These are phyloP conservation scores for Sporothrix pseudoabietina DNA, from an alignment of 2,329 filamentous ascomycete species.

Conservation along the genomic window DNA sequence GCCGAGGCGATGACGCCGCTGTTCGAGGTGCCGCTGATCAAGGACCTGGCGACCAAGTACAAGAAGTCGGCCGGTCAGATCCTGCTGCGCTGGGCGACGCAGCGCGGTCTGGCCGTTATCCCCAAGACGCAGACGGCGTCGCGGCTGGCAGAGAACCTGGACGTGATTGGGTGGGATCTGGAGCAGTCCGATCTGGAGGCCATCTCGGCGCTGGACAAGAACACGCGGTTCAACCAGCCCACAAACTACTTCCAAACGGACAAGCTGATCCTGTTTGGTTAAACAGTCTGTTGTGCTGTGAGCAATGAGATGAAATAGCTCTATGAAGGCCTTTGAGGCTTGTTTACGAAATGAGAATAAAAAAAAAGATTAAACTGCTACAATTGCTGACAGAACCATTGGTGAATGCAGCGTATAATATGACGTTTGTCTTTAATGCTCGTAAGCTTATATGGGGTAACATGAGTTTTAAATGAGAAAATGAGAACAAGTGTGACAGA, in stretches of 20 bases:
- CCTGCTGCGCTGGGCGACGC: conserved; percentile 83
- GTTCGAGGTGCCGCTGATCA: conserved; percentile 68
- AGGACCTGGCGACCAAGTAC: conserved; percentile 67
- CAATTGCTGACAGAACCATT: background rate
- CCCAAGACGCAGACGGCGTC: conserved; percentile 63
- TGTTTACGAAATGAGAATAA: background rate
- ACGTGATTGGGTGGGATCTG: conserved; percentile 59
- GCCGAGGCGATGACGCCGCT: conserved; percentile 62
- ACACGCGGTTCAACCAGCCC: conserved; percentile 64
- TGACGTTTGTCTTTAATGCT: background rate
- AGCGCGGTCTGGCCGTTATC: conserved; percentile 78
- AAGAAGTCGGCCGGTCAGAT: conserved; percentile 77
- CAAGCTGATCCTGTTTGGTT: conserved; percentile 61
- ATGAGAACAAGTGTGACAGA: background rate
- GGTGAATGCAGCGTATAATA: background rate
- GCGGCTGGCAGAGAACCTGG: conserved; percentile 57
- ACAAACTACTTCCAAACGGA: conserved; percentile 56
- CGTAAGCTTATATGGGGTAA: background rate
- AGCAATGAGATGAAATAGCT: background rate
- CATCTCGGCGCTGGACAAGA: conserved; percentile 57
- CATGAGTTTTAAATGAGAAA: background rate
- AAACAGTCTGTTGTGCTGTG: conserved; percentile 36
- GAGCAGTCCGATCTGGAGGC: conserved; percentile 56
- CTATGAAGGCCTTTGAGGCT: background rate
- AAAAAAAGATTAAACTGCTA: background rate